These are phyloP conservation scores for Conticribra guillardii DNA, from an alignment of 108 stramenopile genomes.

Conservation along the genomic window DNA sequence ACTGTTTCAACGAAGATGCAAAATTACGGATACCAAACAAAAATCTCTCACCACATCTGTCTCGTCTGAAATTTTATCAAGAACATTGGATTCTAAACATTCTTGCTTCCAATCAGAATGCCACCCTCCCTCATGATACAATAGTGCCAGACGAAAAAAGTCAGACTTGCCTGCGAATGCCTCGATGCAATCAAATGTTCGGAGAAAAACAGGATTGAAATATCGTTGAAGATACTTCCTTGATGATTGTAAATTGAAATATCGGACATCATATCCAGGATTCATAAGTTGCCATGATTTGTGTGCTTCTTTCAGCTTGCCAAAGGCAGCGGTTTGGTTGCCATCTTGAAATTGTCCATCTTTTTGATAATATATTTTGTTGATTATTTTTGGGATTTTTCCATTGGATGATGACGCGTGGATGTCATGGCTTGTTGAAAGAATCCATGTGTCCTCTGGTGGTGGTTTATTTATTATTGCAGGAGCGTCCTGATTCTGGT, in stretches of 20 bases:
- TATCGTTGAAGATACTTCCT: not conserved
- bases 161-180: slow-evolving; percentile 18
- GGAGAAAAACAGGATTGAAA: slow-evolving; percentile 15
- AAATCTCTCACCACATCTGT: not conserved
- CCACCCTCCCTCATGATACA: slow-evolving; percentile 8
- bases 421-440: not conserved
- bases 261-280: slow-evolving; percentile 11
- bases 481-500: too few species aligned
- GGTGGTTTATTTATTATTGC: not conserved
- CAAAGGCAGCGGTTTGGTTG: not conserved
- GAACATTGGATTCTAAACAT: not conserved
- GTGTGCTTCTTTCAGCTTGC: slow-evolving; percentile 3
- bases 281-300: slow-evolving; percentile 5
- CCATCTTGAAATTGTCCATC: not conserved
- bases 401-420: not conserved
- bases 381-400: slow-evolving; percentile 9
- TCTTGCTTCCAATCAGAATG: slow-evolving; percentile 21
- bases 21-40: too few species aligned
- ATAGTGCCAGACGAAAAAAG: slow-evolving; percentile 4
- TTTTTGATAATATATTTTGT: slow-evolving; percentile 18
- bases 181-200: slow-evolving; percentile 21
- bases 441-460: not conserved
- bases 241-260: slow-evolving; percentile 2
- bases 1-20: too few species aligned
- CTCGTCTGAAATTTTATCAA: not conserved